phyloP scores from a whole-genome alignment of 129 eudicot genomes.

The Lactuca saligna region DNA sequence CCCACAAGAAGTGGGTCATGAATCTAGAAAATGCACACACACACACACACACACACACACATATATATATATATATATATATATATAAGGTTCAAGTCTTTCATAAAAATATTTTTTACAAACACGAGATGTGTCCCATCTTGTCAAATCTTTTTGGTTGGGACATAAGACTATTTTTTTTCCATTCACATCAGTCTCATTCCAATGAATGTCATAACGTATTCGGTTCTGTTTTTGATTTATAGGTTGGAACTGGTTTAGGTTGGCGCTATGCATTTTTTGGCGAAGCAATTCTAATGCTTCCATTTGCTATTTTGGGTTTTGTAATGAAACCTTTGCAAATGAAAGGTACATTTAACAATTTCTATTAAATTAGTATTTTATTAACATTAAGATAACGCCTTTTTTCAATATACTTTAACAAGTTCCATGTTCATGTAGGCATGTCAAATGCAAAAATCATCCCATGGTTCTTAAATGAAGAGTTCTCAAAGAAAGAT shows the following conservation, averaged over 20 bases:
- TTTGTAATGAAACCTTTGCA: conserved; percentile 83
- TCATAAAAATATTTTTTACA: no score
- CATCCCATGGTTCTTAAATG: conserved; percentile 23
- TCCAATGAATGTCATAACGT: not conserved
- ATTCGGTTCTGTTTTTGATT: not conserved
- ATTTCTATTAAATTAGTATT: not conserved
- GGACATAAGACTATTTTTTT: not conserved
- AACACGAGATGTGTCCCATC: not conserved
- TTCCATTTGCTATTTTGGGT: conserved; percentile 85
- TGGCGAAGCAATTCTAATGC: conserved; percentile 80
- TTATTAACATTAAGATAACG: not conserved
- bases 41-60: no score
- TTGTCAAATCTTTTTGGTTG: not conserved
- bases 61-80: no score
- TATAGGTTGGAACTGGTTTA: conserved; percentile 57
- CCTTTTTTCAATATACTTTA: not conserved
- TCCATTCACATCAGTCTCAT: not conserved
- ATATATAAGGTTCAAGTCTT: not conserved
- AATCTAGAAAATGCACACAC: not conserved
- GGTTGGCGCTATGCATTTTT: conserved; percentile 88
- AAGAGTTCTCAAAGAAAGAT: conserved; percentile 34
- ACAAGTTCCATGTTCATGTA: conserved; percentile 3
- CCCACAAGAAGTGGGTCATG: conserved; percentile 3
- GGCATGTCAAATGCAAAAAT: conserved; percentile 30
- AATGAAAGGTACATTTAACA: conserved; percentile 63